Conservation (phyloP, 2,329 filamentous ascomycete species). For the Neonectria magnoliae region DNA sequence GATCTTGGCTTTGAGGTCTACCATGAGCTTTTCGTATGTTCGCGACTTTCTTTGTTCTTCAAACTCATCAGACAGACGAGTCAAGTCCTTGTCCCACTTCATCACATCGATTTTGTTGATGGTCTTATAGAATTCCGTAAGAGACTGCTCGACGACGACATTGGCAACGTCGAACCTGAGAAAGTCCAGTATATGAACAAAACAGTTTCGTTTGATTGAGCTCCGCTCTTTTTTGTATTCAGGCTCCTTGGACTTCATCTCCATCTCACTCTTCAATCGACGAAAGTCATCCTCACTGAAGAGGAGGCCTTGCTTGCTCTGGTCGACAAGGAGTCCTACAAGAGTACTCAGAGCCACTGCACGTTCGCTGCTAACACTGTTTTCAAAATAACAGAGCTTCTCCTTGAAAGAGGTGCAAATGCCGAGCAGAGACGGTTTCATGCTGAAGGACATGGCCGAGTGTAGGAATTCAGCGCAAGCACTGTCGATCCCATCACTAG, state of each 20-base stretch:
- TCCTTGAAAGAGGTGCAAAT: slow-evolving; percentile 73
- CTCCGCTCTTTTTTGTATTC: slow-evolving; percentile 55
- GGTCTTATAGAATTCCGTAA: slow-evolving; percentile 46
- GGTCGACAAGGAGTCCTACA: slow-evolving; percentile 66
- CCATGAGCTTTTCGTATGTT: slow-evolving; percentile 46
- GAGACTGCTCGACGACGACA: slow-evolving; percentile 50
- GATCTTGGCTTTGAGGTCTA: slow-evolving; percentile 49
- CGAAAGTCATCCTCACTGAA: slow-evolving; percentile 51
- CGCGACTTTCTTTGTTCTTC: slow-evolving; percentile 43
- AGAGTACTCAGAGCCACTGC: slow-evolving; percentile 63
- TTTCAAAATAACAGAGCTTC: slow-evolving; percentile 67
- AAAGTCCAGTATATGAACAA: slow-evolving; percentile 68
- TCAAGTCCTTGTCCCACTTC: slow-evolving; percentile 52
- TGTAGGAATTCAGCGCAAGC: slow-evolving; percentile 58
- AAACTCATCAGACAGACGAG: slow-evolving; percentile 47
- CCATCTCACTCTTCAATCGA: slow-evolving; percentile 29
- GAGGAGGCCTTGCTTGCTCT: slow-evolving; percentile 63
- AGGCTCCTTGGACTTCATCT: slow-evolving; percentile 48
- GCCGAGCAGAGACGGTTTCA: slow-evolving; percentile 68
- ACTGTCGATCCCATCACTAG: slow-evolving; percentile 42
- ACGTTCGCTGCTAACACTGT: slow-evolving; percentile 56
- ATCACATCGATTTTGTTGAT: slow-evolving; percentile 33
- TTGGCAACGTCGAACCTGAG: slow-evolving; percentile 66
- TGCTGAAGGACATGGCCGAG: slow-evolving; percentile 66
- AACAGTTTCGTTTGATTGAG: slow-evolving; percentile 32